Base-by-base conservation (phyloP, 441 rosid species). In the Syzygium malaccense region DNA sequence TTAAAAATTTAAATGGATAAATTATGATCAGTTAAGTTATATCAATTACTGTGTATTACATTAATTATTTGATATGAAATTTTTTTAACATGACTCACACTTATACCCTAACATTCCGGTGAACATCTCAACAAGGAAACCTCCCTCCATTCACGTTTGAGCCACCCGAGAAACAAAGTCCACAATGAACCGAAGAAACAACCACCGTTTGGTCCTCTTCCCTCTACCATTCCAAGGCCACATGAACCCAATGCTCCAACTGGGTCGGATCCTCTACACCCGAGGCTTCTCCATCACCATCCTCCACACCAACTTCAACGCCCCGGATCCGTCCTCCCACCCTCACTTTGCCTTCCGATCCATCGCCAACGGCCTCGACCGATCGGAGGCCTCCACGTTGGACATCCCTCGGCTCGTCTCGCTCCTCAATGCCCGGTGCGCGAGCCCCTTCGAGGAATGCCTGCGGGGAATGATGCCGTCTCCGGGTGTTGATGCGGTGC, bases 171-270 rank as follows among this genome's bases (percentile, higher is more conserved):
- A 66, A 66, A 37, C 51, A 41, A 25, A 37, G 51, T 75, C n/a
- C n/a, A 6, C 17, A 6, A 75, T 75, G 51, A 75, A 37, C 83
- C n/a, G 11, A 11, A 23, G 51, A 75, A 75, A 75, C 51, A 75
- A 75, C 83, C 64, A 26, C 86, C 49, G 49, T 9, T 9, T 95
- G 79, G 88, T 93, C 55, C 88, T 94, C 8, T 93, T 95, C 83
- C 92, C 95, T 49, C 85, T 94, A 4, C 94, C 98, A 18, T 80
- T 94, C 19, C 95, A 95, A 90, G 98, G 98, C 86, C 96, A 94
- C 89, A 90, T 95, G 25, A 93, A 87, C 86, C 96, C 96, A 5
- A 94, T 93, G 92, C 88, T 95, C 55, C 95, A 95, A 85, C 94
- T 94, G 1, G 96, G 92, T 12, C 91, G 91, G 87, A 93, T 94